Evolutionary conservation across 192 early-diverging fungal genomes (phyloP), one percentile per base, ranked within the genome.

Genomic region (Coemansia sp.): DNA sequence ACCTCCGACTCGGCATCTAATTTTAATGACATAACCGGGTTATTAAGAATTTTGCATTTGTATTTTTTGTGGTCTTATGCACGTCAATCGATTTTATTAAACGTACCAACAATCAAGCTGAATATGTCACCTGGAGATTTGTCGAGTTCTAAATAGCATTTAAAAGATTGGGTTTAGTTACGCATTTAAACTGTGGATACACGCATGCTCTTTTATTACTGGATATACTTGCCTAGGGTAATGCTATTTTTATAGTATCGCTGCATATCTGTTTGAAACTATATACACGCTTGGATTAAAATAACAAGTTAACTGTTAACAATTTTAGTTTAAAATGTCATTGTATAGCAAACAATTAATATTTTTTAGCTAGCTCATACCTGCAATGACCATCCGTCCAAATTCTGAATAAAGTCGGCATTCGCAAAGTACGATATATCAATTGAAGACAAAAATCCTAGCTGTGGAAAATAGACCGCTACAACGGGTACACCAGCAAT

Each of bases 1-100:
- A 93, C 85, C 63, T 93, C 94, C 7, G 94, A 89, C 64, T 96
- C 94, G 54, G 87, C 84, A 66, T 96, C 95, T 87, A 76, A 8
- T 28, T 16, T 10, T 51, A 25, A 25, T 22, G 48, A 38, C 4
- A 40, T 22, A 18, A 5, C 31, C 2, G 42, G 48, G 14, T 31
- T 28, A 25, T 1, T 12, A 51, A 22, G 25, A 5, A n/a, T 32
- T 18, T 20, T 38, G 56, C 63, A 12, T 33, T 34, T 12, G 28
- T 55, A 30, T 25, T 45, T 45, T 45, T 45, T 11, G n/a, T n/a
- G n/a, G n/a, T n/a, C n/a, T n/a, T n/a, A n/a, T n/a, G n/a, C n/a
- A n/a, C n/a, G n/a, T n/a, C n/a, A n/a, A n/a, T n/a, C n/a, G n/a
- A n/a, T n/a, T n/a, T n/a, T 11, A 7, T 2, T 45, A 45, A 12